Percentiles rank a stretch among this genome's conserved stretches.
Conservation (phyloP, 345 rosid genomes). For the Aquilaria malaccensis region DNA sequence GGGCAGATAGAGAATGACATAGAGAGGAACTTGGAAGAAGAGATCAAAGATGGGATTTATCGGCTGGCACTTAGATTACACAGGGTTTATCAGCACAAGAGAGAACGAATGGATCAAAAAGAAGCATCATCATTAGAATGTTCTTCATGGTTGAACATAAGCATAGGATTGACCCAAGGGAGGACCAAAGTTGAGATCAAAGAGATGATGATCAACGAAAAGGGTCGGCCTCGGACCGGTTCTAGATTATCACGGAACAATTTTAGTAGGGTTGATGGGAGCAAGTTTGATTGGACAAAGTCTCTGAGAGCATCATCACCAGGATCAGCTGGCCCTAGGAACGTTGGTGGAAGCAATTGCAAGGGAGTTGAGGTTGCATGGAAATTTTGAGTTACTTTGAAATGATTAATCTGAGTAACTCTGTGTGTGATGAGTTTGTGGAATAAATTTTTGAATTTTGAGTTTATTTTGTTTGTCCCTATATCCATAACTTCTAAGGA, state of each 20-base stretch:
- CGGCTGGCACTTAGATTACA: constrained; percentile 59
- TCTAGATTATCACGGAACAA: constrained; percentile 3
- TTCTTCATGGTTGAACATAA: constrained; percentile 45
- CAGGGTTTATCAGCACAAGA: constrained; percentile 50
- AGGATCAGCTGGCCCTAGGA: constrained; percentile 16
- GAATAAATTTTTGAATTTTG: too few species aligned
- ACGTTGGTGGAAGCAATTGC: constrained; percentile 11
- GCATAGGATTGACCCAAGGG: constrained; percentile 56
- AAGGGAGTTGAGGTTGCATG: constrained; percentile 28
- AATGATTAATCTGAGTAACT: too few species aligned
- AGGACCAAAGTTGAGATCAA: constrained; percentile 58
- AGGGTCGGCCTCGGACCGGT: constrained; percentile 7
- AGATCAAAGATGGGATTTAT: constrained; percentile 66
- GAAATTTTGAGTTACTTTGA: constrained; percentile 21
- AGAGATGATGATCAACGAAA: constrained; percentile 29
- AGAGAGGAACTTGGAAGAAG: constrained; percentile 69
- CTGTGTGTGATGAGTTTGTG: too few species aligned
- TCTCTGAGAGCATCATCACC: constrained; percentile 32
- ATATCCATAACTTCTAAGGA: too few species aligned
- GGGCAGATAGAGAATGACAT: constrained; percentile 63
- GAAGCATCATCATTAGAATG: constrained; percentile 13
- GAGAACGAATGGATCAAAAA: constrained; percentile 28
- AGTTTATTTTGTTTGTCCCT: too few species aligned
- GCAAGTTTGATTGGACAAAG: constrained; percentile 43
- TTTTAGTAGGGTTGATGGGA: constrained; percentile 3